phyloP scores from a whole-genome alignment of 176 grass and related monocot species.

The Oryza coarctata region DNA sequence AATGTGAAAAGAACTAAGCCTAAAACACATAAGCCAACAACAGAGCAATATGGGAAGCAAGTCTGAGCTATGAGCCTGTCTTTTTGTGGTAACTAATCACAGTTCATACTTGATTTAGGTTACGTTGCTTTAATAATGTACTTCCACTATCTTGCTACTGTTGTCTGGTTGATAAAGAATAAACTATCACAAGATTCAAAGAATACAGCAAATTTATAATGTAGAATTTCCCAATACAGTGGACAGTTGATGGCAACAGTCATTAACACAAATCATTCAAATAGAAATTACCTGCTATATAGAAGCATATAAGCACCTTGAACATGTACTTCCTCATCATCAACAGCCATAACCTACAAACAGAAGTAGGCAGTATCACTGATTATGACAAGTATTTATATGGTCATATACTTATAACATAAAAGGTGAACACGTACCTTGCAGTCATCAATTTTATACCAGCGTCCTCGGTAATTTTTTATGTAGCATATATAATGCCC shows the following conservation, averaged over 20 bases:
- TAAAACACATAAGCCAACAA: constrained; percentile 1
- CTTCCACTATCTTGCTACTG: not conserved
- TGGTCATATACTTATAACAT: constrained; percentile 11
- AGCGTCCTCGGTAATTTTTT: constrained; percentile 59
- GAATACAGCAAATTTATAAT: constrained; percentile 17
- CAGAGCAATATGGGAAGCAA: constrained; percentile 13
- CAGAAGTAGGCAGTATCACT: constrained; percentile 14
- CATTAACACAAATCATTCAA: constrained; percentile 20
- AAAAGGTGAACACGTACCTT: constrained; percentile 63
- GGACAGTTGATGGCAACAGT: not conserved
- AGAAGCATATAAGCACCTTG: constrained; percentile 99
- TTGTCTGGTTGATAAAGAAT: constrained; percentile 9
- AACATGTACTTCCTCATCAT: constrained; percentile 84
- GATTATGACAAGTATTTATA: constrained; percentile 1
- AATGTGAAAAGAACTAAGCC: too few relatives aligned
- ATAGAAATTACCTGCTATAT: constrained; percentile 70
- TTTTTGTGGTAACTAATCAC: not conserved
- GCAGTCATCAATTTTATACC: constrained; percentile 92
- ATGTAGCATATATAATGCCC: constrained; percentile 98
- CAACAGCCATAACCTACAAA: constrained; percentile 73
- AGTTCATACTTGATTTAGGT: not conserved
- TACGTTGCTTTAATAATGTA: not conserved
- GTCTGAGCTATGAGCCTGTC: not conserved
- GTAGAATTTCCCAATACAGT: constrained; percentile 6
- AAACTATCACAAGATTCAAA: constrained; percentile 8